Percentiles rank a stretch among this genome's conserved stretches.
phyloP scores from a whole-genome alignment of 371 early-diverging fungal species.

The Mucor plumbeus region DNA sequence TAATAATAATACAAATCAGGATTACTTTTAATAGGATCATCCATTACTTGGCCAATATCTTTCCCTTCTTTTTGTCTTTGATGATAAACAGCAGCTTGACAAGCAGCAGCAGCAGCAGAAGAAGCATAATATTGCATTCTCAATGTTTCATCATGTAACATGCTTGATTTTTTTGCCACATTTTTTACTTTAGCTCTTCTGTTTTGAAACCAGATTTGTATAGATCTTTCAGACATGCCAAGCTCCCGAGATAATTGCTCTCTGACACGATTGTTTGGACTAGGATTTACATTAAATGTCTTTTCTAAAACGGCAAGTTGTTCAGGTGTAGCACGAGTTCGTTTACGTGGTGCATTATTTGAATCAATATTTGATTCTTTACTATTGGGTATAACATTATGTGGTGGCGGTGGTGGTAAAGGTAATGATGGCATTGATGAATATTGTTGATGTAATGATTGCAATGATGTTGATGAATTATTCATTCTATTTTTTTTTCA shows the following conservation, averaged over 20 bases:
- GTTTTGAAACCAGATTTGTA: slow-evolving; percentile 99
- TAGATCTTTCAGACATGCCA: slow-evolving; percentile 86
- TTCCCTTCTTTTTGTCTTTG: slow-evolving; percentile 18
- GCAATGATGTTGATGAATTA: not conserved
- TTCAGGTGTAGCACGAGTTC: slow-evolving; percentile 69
- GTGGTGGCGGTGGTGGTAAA: slow-evolving; percentile 20
- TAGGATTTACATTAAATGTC: slow-evolving; percentile 65
- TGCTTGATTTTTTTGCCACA: slow-evolving; percentile 48
- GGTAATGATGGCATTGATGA: not conserved
- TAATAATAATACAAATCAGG: slow-evolving; percentile 39
- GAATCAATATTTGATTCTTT: not conserved
- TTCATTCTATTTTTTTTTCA: not conserved
- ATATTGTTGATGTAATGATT: slow-evolving; percentile 5
- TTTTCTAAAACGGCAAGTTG: slow-evolving; percentile 72
- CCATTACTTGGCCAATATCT: not conserved
- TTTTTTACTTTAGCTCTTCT: slow-evolving; percentile 89
- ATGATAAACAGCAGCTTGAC: slow-evolving; percentile 31
- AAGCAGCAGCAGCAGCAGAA: slow-evolving; percentile 34
- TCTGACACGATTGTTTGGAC: slow-evolving; percentile 77
- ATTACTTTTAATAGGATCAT: slow-evolving; percentile 27
- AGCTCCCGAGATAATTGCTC: slow-evolving; percentile 81
- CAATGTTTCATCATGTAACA: slow-evolving; percentile 54
- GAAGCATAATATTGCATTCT: slow-evolving; percentile 36
- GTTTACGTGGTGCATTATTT: slow-evolving; percentile 46
- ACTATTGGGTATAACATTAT: slow-evolving; percentile 3